Conservation (phyloP, 495 filamentous ascomycete genomes). For the Trichoderma erinaceum region DNA sequence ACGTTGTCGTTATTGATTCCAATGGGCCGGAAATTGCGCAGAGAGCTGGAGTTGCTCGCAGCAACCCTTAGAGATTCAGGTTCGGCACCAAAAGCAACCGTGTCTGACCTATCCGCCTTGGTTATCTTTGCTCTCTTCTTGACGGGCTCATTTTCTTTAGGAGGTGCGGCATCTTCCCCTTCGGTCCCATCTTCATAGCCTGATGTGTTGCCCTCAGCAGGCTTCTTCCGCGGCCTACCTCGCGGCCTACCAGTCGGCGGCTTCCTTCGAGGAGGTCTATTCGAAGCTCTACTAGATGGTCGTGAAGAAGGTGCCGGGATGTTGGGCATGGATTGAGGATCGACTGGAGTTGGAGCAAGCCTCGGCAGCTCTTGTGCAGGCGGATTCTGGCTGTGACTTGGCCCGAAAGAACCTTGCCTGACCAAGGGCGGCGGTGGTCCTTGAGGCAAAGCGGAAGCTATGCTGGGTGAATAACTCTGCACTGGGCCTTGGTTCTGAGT, state of each 20-base stretch:
- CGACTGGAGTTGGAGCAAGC: conserved; percentile 19
- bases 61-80: conserved; percentile 78
- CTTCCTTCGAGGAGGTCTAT: conserved; percentile 23
- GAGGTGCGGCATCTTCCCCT: conserved; percentile 43
- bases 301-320: conserved; percentile 37
- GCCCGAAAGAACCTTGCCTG: conserved; percentile 8
- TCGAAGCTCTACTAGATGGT: conserved; percentile 37
- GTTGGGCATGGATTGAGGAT: conserved; percentile 14
- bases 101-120: conserved; percentile 60
- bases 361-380: conserved; percentile 4
- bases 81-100: conserved; percentile 60
- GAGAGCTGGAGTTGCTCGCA: conserved; percentile 78
- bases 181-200: conserved; percentile 71
- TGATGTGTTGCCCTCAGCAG: conserved; percentile 48
- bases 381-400: conserved; percentile 6
- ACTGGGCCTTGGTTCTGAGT: neutral
- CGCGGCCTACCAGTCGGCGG: conserved; percentile 39
- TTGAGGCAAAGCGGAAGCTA: conserved; percentile 19
- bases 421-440: conserved; percentile 5
- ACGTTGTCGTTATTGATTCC: conserved; percentile 49
- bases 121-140: conserved; percentile 71
- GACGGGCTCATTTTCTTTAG: conserved; percentile 33
- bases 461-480: conserved; percentile 23
- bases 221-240: conserved; percentile 43
- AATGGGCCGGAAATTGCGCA: conserved; percentile 77